A percentile compares a stretch with the other conserved stretches of the same genome.
Conservation (phyloP, 768 basidiomycete species). For the Phaeotremella skinneri region DNA sequence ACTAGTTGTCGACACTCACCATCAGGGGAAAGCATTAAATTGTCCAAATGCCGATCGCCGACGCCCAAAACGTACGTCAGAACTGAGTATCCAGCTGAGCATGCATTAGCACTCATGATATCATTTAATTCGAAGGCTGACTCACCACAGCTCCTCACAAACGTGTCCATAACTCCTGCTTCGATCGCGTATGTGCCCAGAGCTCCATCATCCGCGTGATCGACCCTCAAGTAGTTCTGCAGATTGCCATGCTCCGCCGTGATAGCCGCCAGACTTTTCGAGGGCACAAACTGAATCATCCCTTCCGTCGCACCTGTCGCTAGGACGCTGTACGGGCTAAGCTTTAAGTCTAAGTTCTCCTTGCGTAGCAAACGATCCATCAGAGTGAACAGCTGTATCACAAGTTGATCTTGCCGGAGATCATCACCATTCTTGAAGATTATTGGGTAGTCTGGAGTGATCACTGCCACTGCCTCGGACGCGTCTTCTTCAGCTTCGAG, state of each 20-base stretch:
- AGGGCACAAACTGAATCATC: slow-evolving; percentile 93
- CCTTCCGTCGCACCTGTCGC: slow-evolving; percentile 90
- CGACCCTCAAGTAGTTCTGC: slow-evolving; percentile 78
- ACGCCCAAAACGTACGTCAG: slow-evolving; percentile 95
- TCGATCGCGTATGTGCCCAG: slow-evolving; percentile 94
- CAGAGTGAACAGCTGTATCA: slow-evolving; percentile 95
- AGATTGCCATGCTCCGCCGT: slow-evolving; percentile 71
- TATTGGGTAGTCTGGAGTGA: slow-evolving; percentile 69
- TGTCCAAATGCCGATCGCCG: slow-evolving; percentile 95
- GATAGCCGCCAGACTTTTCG: slow-evolving; percentile 92
- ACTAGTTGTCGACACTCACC: slow-evolving; percentile 59
- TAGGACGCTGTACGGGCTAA: slow-evolving; percentile 82
- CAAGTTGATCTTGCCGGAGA: slow-evolving; percentile 96
- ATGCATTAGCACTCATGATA: neutral
- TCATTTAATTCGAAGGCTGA: slow-evolving; percentile 30
- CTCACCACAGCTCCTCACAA: slow-evolving; percentile 92
- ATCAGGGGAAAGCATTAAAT: slow-evolving; percentile 85
- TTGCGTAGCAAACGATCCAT: slow-evolving; percentile 92
- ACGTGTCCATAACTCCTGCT: slow-evolving; percentile 89
- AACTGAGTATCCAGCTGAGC: slow-evolving; percentile 90
- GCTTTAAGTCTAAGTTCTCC: slow-evolving; percentile 88
- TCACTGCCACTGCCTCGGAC: slow-evolving; percentile 53
- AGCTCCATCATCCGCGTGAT: slow-evolving; percentile 90
- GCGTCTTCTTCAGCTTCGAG: slow-evolving; percentile 20
- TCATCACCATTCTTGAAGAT: slow-evolving; percentile 99